Evolutionary conservation across 192 early-diverging fungal species (phyloP), one percentile per base, ranked within the genome.

Genomic region (Thamnidium elegans): DNA sequence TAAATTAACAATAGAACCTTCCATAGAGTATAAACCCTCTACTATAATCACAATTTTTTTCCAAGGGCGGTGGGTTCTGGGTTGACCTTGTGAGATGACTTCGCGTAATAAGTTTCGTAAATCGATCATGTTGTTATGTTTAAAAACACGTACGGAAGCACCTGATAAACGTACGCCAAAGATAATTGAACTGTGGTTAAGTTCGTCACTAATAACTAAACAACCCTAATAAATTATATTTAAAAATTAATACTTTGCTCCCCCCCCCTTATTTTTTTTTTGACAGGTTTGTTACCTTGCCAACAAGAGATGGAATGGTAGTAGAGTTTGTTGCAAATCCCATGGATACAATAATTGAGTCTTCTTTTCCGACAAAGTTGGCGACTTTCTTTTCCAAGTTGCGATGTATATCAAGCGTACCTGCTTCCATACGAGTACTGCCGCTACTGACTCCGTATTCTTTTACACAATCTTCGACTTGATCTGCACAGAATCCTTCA

Each of bases 21-120:
- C 94, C 94, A 96, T 96, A 26, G 90, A 92, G 73, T 95, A 95
- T 30, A 96, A 78, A 50, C 92, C 92, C 69, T 96, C 92, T 17
- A 96, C 91, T 20, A 96, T 81, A 5, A 96, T 84, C 47, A 96
- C 78, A 68, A 96, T 96, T 82, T 94, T 96, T 76, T 94, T 94
- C 94, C 94, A 96, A 7, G 92, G 94, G 26, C 94, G 80, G 67
- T 94, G 92, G 3, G 92, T 96, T 47, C 94, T 84, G 19, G 91
- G 91, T 75, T 96, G 94, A 26, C 94, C 94, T 68, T 92, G 88
- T 19, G 92, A 74, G 55, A 96, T 94, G 58, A 86, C 82, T 56
- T 89, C 81, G 26, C 92, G 85, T 54, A 96, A 81, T 13, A 90
- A 78, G 47, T 65, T 54, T 55, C 92, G 90, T 30, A 96, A 73